Conservation (phyloP, 148 eudicot species). For the Nyssa sinensis region DNA sequence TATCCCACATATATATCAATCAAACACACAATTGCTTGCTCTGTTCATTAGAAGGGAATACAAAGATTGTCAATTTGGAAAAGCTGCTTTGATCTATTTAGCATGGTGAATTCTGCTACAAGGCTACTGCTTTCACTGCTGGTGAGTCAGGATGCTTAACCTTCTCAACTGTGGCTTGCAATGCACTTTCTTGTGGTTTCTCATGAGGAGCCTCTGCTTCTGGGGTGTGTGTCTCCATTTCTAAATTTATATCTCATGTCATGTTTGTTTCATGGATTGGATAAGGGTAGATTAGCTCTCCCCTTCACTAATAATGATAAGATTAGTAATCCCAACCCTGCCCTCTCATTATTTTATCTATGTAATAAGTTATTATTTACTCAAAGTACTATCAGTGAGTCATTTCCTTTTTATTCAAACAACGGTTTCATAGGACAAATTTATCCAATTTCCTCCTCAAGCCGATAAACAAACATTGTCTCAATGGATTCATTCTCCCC, state of each 20-base stretch:
- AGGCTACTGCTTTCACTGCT: conserved; percentile 38
- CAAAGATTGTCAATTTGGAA: not conserved
- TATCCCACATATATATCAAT: conserved; percentile 1
- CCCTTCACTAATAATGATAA: no score
- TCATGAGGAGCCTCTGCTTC: conserved; percentile 30
- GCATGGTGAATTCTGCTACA: conserved; percentile 36
- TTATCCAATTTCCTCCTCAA: conserved; percentile 29
- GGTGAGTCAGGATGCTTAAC: conserved; percentile 20
- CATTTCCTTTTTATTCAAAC: conserved; percentile 45
- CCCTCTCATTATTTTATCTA: no score
- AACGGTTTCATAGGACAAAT: conserved; percentile 34
- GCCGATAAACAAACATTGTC: no score
- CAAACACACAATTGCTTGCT: conserved; percentile 15
- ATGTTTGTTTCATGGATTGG: no score
- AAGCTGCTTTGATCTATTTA: conserved; percentile 15
- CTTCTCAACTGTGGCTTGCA: conserved; percentile 25
- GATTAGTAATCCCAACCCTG: no score
- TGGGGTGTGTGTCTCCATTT: conserved; percentile 28
- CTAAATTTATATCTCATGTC: conserved; percentile 17
- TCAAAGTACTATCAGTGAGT: not conserved
- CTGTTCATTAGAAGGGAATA: not conserved
- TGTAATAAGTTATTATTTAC: no score
- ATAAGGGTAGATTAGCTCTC: no score
- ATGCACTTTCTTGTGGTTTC: conserved; percentile 25
- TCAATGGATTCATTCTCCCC: conserved; percentile 72